phyloP scores from a whole-genome alignment of 2,329 filamentous ascomycete genomes.

The Raffaelea albimanens region DNA sequence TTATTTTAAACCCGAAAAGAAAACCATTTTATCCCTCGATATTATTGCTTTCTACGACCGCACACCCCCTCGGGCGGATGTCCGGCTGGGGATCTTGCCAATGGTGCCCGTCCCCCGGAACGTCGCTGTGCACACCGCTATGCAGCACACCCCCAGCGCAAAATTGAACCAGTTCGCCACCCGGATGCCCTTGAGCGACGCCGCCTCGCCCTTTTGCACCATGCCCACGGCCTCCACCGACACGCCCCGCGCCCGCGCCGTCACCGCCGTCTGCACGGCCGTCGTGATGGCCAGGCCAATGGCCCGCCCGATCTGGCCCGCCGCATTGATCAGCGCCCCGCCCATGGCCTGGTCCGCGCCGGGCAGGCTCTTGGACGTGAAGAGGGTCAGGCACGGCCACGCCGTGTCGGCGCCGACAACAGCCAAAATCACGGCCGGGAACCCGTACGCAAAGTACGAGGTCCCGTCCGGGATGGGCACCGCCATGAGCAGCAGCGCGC shows the following conservation, averaged over 20 bases:
- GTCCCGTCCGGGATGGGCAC: constrained; percentile 45
- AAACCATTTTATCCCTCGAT: too few species aligned
- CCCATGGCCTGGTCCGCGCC: constrained; percentile 54
- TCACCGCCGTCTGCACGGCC: constrained; percentile 52
- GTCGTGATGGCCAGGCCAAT: constrained; percentile 57
- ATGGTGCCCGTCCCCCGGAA: constrained; percentile 44
- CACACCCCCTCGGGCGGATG: too few species aligned
- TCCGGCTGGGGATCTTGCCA: constrained; percentile 19
- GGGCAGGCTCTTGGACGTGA: constrained; percentile 52
- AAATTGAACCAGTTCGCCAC: constrained; percentile 44
- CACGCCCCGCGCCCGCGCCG: constrained; percentile 35
- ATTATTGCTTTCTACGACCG: too few species aligned
- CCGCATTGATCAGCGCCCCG: constrained; percentile 56
- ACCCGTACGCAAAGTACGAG: constrained; percentile 55
- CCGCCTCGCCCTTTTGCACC: constrained; percentile 30
- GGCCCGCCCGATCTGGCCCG: constrained; percentile 54
- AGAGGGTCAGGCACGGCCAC: constrained; percentile 55
- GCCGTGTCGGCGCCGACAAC: constrained; percentile 57
- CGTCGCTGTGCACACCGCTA: constrained; percentile 31
- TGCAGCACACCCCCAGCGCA: constrained; percentile 30
- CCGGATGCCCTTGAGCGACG: constrained; percentile 36
- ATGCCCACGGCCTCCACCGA: constrained; percentile 32
- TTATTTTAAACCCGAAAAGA: too few species aligned
- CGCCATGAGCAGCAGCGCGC: constrained; percentile 45
- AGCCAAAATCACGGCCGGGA: constrained; percentile 54